A percentile compares a stretch with the other conserved stretches of the same genome.
phyloP scores from a whole-genome alignment of 2,329 filamentous ascomycete genomes.

The Penicillium nordicum region DNA sequence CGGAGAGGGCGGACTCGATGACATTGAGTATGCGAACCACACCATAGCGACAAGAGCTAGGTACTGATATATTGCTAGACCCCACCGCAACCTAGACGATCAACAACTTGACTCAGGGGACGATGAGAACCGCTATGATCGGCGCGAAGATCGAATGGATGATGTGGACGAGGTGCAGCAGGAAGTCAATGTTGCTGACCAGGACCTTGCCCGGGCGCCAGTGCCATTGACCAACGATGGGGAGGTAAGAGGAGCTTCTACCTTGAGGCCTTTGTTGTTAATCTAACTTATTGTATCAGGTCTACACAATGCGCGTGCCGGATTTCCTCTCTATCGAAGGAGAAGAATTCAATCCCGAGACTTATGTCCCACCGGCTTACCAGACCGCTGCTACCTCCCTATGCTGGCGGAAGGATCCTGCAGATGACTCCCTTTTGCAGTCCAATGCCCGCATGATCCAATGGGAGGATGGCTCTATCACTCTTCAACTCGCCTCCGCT shows the following conservation, averaged over 20 bases:
- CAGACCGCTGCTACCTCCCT: constrained; percentile 62
- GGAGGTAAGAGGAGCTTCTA: constrained; percentile 29
- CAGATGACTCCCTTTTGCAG: constrained; percentile 54
- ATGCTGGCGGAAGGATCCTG: constrained; percentile 64
- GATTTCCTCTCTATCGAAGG: constrained; percentile 61
- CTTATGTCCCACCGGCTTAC: constrained; percentile 60
- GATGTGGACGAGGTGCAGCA: constrained; percentile 42
- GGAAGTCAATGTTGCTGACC: constrained; percentile 53
- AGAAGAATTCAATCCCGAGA: constrained; percentile 58
- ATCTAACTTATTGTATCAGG: constrained; percentile 33
- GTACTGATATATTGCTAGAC: constrained; percentile 19
- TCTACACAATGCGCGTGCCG: constrained; percentile 63
- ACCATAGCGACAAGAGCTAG: not conserved
- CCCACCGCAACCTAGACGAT: constrained; percentile 54
- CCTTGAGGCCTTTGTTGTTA: not conserved
- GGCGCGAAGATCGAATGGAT: constrained; percentile 46
- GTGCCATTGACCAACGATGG: constrained; percentile 50
- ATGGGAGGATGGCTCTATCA: constrained; percentile 66
- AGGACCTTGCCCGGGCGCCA: constrained; percentile 56
- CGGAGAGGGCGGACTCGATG: constrained; percentile 40
- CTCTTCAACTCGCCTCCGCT: constrained; percentile 62
- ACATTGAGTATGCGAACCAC: constrained; percentile 28
- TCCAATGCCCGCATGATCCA: constrained; percentile 64
- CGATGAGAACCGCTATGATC: constrained; percentile 56
- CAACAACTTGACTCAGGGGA: constrained; percentile 63